These are phyloP conservation scores for Nakazawaea wyomingensis DNA, from an alignment of 805 yeast species.

Conservation along the genomic window DNA sequence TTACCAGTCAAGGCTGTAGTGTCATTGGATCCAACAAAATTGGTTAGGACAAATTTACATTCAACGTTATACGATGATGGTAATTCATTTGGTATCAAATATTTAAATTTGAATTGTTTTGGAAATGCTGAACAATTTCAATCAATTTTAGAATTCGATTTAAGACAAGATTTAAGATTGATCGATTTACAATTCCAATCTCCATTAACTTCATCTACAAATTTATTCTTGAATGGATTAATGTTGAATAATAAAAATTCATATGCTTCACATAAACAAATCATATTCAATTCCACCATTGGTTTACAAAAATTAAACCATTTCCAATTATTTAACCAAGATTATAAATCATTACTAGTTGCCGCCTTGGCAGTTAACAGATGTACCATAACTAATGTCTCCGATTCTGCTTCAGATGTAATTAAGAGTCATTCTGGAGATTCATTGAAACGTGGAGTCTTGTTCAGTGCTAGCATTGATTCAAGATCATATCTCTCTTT, in stretches of 20 bases:
- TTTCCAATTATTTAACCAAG: conserved; percentile 20
- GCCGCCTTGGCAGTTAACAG: conserved; percentile 57
- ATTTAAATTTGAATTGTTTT: conserved; percentile 44
- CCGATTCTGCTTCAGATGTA: conserved; percentile 49
- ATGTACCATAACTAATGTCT: conserved; percentile 48
- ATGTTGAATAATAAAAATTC: conserved; percentile 43
- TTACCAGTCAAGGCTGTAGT: conserved; percentile 28
- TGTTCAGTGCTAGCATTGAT: conserved; percentile 38
- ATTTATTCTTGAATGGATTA: conserved; percentile 42
- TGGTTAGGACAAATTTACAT: conserved; percentile 28
- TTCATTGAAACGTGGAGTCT: conserved; percentile 50
- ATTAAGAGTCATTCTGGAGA: conserved; percentile 58
- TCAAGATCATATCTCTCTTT: conserved; percentile 34
- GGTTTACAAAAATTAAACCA: conserved; percentile 46
- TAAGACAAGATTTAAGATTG: conserved; percentile 39
- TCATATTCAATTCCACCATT: conserved; percentile 40
- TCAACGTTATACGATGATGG: conserved; percentile 30
- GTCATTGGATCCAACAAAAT: conserved; percentile 26
- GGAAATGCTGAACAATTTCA: conserved; percentile 66
- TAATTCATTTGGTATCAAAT: conserved; percentile 28
- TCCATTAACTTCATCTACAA: conserved; percentile 42
- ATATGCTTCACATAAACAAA: conserved; percentile 51
- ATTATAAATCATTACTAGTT: conserved; percentile 23
- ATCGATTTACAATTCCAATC: conserved; percentile 42
- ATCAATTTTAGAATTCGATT: conserved; percentile 41